Evolutionary conservation across 768 basidiomycete species (phyloP).

Genomic region (Galerina sulciceps): DNA sequence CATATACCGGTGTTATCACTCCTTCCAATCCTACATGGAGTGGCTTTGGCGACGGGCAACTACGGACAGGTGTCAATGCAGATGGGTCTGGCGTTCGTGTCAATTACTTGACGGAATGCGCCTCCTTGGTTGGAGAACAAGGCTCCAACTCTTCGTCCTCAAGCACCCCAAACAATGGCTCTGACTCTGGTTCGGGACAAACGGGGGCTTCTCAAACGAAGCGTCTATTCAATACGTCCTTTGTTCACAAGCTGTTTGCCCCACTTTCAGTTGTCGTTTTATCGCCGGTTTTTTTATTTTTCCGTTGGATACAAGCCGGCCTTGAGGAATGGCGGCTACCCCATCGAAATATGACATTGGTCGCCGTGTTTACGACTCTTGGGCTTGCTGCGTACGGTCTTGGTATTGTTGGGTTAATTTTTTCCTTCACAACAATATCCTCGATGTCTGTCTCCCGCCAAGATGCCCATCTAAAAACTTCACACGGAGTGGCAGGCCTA

Average conservation of each 20-base stretch:
- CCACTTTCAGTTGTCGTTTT: conserved; percentile 47
- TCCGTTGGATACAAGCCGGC: conserved; percentile 29
- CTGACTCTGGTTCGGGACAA: conserved; percentile 2
- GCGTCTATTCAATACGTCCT: conserved; percentile 36
- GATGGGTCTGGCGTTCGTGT: conserved; percentile 69
- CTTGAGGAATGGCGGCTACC: conserved; percentile 8
- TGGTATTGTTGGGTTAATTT: conserved; percentile 65
- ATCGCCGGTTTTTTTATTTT: conserved; percentile 38
- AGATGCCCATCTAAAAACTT: conserved; percentile 50
- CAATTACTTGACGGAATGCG: conserved; percentile 65
- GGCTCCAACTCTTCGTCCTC: conserved; percentile 6
- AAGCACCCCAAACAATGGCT: not conserved
- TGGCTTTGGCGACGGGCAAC: conserved; percentile 65
- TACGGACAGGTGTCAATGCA: conserved; percentile 67
- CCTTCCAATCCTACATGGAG: conserved; percentile 60
- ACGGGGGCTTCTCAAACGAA: not conserved
- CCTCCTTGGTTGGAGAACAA: conserved; percentile 33
- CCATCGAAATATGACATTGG: conserved; percentile 17
- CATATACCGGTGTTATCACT: conserved; percentile 68
- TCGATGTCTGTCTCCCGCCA: conserved; percentile 22
- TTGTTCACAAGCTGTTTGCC: conserved; percentile 48
- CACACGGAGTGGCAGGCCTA: conserved; percentile 68
- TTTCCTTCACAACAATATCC: conserved; percentile 64
- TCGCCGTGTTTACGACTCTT: conserved; percentile 42
- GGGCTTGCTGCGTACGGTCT: conserved; percentile 52